phyloP scores from a whole-genome alignment of 108 stramenopile genomes.

The Cyclotella choctawhatcheeana region DNA sequence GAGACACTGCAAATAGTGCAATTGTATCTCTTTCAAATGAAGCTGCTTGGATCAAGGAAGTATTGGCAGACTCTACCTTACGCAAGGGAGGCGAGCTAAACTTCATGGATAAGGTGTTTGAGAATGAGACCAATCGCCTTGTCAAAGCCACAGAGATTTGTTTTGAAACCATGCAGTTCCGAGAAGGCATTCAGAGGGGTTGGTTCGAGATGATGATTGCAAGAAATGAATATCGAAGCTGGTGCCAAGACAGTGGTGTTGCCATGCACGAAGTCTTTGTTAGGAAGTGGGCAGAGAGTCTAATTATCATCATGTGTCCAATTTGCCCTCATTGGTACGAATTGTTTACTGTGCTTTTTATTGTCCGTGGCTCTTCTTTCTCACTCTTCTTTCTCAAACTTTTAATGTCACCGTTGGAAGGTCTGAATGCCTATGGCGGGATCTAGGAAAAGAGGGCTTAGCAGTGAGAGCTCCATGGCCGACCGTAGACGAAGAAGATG shows the following conservation, averaged over 20 bases:
- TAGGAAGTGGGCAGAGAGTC: conserved; percentile 70
- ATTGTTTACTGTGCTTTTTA: no score
- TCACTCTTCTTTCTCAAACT: not conserved
- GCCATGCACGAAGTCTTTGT: conserved; percentile 86
- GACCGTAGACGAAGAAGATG: conserved; percentile 77
- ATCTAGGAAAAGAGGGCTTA: conserved; percentile 74
- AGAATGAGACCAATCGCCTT: conserved; percentile 91
- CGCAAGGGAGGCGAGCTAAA: conserved; percentile 66
- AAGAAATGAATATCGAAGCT: conserved; percentile 92
- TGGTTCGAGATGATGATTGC: conserved; percentile 94
- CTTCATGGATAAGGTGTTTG: conserved; percentile 89
- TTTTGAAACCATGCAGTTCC: conserved; percentile 86
- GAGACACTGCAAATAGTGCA: conserved; percentile 90
- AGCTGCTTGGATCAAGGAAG: conserved; percentile 84
- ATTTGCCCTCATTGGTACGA: conserved; percentile 92
- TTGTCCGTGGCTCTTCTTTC: no score
- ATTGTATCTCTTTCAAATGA: conserved; percentile 90
- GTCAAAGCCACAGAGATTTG: conserved; percentile 62
- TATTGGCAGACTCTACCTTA: conserved; percentile 51
- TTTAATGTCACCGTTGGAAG: no score
- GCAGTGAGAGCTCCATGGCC: conserved; percentile 94
- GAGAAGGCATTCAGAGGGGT: conserved; percentile 92
- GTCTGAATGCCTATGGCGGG: conserved; percentile 83
- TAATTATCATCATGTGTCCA: conserved; percentile 89
- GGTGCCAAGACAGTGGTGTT: conserved; percentile 85